phyloP scores from a whole-genome alignment of 2,329 filamentous ascomycete species.

The Epichloe hybrida region DNA sequence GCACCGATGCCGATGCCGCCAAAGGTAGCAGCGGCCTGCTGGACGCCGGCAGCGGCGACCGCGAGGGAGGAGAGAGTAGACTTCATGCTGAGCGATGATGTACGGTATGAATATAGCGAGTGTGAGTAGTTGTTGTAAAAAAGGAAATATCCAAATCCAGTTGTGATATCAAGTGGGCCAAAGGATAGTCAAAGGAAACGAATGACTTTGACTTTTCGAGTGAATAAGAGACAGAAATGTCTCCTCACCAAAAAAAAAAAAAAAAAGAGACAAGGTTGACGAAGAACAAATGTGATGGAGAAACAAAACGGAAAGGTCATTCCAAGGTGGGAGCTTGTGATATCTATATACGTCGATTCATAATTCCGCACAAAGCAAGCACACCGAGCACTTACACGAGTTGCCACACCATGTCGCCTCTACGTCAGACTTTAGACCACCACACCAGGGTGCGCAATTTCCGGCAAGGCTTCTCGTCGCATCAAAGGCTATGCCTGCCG shows the following conservation, averaged over 20 bases:
- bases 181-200: constrained; percentile 35
- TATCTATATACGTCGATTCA: constrained; percentile 3
- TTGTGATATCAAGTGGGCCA: constrained; percentile 16
- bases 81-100: constrained; percentile 32
- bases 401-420: not conserved
- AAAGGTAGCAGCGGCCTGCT: constrained; percentile 35
- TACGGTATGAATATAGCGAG: constrained; percentile 5
- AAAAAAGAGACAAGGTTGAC: not conserved
- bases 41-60: constrained; percentile 36
- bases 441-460: not conserved
- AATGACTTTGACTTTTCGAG: constrained; percentile 39
- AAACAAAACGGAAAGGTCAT: not conserved
- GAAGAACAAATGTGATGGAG: not conserved
- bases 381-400: not conserved
- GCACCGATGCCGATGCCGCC: constrained; percentile 7
- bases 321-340: not conserved
- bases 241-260: constrained; percentile 9
- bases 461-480: not conserved
- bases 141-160: constrained; percentile 6
- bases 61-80: constrained; percentile 29
- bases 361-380: not conserved
- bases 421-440: not conserved
- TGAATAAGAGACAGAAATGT: constrained; percentile 2
- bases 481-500: not conserved
- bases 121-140: constrained; percentile 2